These are phyloP conservation scores for Penicillium sp. DNA, from an alignment of 2,329 filamentous ascomycete species.

Conservation along the genomic window DNA sequence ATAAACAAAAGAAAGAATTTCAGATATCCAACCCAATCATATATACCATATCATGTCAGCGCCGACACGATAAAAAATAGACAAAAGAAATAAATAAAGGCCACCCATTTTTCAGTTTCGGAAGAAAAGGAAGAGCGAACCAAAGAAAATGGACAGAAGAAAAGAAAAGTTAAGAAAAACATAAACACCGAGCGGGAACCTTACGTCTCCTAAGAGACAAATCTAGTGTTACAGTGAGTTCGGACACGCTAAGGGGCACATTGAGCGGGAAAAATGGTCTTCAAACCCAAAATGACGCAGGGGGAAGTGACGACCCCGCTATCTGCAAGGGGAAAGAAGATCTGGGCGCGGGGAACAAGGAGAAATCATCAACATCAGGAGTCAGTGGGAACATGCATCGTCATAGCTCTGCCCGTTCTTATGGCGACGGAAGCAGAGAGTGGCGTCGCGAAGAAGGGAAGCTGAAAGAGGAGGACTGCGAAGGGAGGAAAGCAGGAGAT, in stretches of 20 bases:
- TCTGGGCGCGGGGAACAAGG: constrained; percentile 4
- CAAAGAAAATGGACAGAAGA: constrained; percentile 12
- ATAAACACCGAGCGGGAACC: constrained; percentile 8
- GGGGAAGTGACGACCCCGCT: constrained; percentile 2
- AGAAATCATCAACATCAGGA: constrained; percentile 18
- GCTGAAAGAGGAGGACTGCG: constrained; percentile 26
- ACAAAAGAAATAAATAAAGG: constrained; percentile 7
- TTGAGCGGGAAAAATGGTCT: constrained; percentile 9
- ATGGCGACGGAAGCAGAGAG: constrained; percentile 30
- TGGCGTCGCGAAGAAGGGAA: constrained; percentile 29
- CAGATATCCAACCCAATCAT: neutral
- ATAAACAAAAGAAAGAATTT: neutral
- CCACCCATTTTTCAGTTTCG: constrained; percentile 15
- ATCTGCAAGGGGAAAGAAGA: constrained; percentile 16
- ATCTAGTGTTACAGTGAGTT: constrained; percentile 27
- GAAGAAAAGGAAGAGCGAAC: constrained; percentile 8
- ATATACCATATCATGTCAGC: constrained; percentile 17
- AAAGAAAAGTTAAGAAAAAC: neutral
- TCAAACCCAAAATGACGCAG: constrained; percentile 4
- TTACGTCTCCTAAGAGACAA: constrained; percentile 11
- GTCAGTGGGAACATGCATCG: constrained; percentile 11
- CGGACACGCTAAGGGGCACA: constrained; percentile 31
- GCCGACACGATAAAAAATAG: constrained; percentile 11
- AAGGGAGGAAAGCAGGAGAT: constrained; percentile 34
- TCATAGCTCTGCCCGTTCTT: neutral